Percentiles rank a stretch among this genome's conserved stretches.
Evolutionary conservation across 1,284 basidiomycete genomes (phyloP).

Genomic region (Leucoagaricus sp.): DNA sequence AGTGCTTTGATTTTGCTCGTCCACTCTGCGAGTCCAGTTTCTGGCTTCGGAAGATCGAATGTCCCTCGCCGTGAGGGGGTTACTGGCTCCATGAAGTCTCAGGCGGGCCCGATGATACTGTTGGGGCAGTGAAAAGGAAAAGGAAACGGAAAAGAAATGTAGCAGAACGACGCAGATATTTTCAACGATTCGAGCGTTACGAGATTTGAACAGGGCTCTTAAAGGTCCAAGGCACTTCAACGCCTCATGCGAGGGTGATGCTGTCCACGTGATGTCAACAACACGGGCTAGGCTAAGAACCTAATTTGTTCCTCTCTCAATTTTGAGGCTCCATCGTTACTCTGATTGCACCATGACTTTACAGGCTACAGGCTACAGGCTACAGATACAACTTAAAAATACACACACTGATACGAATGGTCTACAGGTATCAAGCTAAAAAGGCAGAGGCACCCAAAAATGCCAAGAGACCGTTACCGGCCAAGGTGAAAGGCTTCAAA

Average conservation of each 20-base stretch:
- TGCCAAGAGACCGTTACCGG: neutral
- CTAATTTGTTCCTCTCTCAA: neutral
- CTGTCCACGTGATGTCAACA: constrained; percentile 4
- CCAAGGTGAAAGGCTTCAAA: neutral
- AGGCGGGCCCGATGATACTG: neutral
- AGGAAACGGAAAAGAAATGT: neutral
- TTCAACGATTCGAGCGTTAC: neutral
- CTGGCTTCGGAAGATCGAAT: constrained; percentile 45
- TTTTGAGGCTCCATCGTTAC: neutral
- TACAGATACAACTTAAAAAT: neutral
- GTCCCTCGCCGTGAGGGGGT: constrained; percentile 23
- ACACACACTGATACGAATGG: neutral
- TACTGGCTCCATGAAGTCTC: constrained; percentile 10
- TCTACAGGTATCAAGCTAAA: neutral
- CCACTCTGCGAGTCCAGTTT: constrained; percentile 76
- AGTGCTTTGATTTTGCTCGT: constrained; percentile 75
- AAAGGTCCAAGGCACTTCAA: no score
- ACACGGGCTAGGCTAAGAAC: neutral
- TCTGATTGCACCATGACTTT: neutral
- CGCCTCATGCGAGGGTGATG: neutral
- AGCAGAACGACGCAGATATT: neutral
- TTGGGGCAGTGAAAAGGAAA: neutral
- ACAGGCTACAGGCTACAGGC: neutral
- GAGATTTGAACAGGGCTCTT: no score
- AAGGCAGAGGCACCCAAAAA: constrained; percentile 1